Conservation (phyloP, 345 rosid species). For the Populus davidiana region DNA sequence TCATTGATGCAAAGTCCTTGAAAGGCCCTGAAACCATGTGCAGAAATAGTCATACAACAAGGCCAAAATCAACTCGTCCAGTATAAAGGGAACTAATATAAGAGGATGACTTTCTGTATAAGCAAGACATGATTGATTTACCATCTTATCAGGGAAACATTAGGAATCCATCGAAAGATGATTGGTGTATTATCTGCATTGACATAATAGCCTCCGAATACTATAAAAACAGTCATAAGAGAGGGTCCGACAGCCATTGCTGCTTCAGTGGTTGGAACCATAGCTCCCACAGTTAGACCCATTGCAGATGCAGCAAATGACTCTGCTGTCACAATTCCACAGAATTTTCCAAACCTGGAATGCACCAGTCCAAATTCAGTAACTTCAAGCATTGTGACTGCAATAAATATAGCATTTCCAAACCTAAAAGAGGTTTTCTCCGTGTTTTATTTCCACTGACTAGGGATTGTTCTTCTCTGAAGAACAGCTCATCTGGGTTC, state of each 20-base stretch:
- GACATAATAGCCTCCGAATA: slow-evolving; percentile 89
- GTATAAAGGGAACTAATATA: neutral
- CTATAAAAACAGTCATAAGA: slow-evolving; percentile 93
- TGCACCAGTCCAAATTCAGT: slow-evolving; percentile 16
- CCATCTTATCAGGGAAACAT: slow-evolving; percentile 88
- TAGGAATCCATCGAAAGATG: slow-evolving; percentile 91
- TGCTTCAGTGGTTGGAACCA: slow-evolving; percentile 96
- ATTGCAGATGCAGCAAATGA: slow-evolving; percentile 98
- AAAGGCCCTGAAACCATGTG: slow-evolving; percentile 70
- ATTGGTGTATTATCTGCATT: slow-evolving; percentile 88
- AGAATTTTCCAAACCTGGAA: slow-evolving; percentile 79
- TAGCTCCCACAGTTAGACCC: slow-evolving; percentile 98
- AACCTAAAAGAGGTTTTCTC: neutral
- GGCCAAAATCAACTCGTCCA: neutral
- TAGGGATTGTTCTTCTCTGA: no score
- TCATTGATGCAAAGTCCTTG: slow-evolving; percentile 97
- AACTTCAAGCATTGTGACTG: neutral
- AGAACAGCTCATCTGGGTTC: no score
- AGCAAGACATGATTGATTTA: slow-evolving; percentile 16
- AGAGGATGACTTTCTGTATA: neutral
- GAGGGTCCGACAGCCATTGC: slow-evolving; percentile 99
- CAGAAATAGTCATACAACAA: slow-evolving; percentile 9
- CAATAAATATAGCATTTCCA: neutral
- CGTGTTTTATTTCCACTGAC: no score
- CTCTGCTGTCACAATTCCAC: slow-evolving; percentile 88